Evolutionary conservation across 23 red algal genomes (phyloP).

Genomic region (Cyanidioschyzon merolae): DNA sequence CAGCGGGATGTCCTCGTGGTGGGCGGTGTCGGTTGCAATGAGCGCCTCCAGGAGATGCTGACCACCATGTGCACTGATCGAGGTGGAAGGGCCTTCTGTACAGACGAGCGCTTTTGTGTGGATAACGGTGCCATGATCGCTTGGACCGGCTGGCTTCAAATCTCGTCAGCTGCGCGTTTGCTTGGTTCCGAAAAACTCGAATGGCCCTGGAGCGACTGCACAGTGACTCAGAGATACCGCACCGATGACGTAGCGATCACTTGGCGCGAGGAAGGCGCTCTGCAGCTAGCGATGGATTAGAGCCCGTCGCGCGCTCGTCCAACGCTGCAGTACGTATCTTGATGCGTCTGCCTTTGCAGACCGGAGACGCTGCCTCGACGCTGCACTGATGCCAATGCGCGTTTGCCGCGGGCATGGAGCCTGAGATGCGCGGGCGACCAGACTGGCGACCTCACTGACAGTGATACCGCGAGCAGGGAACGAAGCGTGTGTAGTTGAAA

Average conservation of each 20-base stretch:
- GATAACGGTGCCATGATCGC: conserved; percentile 99
- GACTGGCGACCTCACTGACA: too few relatives aligned
- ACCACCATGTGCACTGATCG: conserved; percentile 55
- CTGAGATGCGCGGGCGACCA: too few relatives aligned
- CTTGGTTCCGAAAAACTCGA: conserved; percentile 12
- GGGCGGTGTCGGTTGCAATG: conserved; percentile 97
- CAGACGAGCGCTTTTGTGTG: conserved; percentile 97
- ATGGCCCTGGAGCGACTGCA: not conserved
- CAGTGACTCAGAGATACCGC: conserved; percentile 23
- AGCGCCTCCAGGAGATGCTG: conserved; percentile 85
- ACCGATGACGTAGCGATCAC: conserved; percentile 72
- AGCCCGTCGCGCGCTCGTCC: too few relatives aligned
- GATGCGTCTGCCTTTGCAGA: too few relatives aligned
- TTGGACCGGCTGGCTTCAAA: conserved; percentile 76
- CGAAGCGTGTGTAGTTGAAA: too few relatives aligned
- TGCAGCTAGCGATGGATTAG: not conserved
- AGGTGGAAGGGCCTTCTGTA: conserved; percentile 70
- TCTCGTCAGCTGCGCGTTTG: conserved; percentile 13
- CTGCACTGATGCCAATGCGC: too few relatives aligned
- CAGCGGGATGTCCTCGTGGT: conserved; percentile 86
- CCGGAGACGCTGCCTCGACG: too few relatives aligned
- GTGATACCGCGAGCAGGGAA: too few relatives aligned
- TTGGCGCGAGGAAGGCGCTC: conserved; percentile 30
- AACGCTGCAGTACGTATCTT: too few relatives aligned
- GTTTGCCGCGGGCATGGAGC: too few relatives aligned